phyloP scores from a whole-genome alignment of 805 yeast species.

The Schwanniomyces occidentalis region DNA sequence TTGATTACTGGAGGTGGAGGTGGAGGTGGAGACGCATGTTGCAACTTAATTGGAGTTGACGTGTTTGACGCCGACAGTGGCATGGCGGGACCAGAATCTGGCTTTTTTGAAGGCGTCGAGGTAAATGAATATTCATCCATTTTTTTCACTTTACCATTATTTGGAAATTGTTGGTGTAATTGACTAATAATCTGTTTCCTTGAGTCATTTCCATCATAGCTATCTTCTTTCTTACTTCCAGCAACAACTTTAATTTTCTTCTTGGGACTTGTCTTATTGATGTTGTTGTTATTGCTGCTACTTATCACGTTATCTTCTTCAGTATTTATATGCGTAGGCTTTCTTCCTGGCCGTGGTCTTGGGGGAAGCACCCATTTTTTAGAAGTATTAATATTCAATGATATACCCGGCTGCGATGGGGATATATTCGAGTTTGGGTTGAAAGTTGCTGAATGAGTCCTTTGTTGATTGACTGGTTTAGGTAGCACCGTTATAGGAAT shows the following conservation, averaged over 20 bases:
- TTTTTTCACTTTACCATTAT: not conserved
- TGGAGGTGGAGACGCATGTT: not conserved
- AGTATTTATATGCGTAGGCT: slow-evolving; percentile 21
- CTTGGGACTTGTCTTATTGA: slow-evolving; percentile 1
- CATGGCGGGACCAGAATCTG: not conserved
- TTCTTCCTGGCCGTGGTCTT: slow-evolving; percentile 43
- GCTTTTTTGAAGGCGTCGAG: not conserved
- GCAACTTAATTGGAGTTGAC: not conserved
- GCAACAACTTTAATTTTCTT: slow-evolving; percentile 3
- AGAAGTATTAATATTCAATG: slow-evolving; percentile 36
- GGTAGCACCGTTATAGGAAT: slow-evolving; percentile 29
- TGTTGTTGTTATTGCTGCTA: not conserved
- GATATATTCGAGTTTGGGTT: slow-evolving; percentile 21
- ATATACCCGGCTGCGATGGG: slow-evolving; percentile 13
- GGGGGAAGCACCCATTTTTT: slow-evolving; percentile 44
- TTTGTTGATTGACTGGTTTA: slow-evolving; percentile 22
- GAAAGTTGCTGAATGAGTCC: slow-evolving; percentile 15
- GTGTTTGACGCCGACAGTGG: not conserved
- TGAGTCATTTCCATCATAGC: not conserved
- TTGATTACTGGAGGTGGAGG: too few relatives aligned
- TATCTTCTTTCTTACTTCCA: not conserved
- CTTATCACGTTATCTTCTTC: slow-evolving; percentile 3
- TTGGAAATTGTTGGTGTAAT: slow-evolving; percentile 6
- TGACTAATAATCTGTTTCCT: slow-evolving; percentile 7
- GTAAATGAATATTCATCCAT: not conserved